Evolutionary conservation across 139 green algal species (phyloP).

Genomic region (Chlamydomonas applanata): DNA sequence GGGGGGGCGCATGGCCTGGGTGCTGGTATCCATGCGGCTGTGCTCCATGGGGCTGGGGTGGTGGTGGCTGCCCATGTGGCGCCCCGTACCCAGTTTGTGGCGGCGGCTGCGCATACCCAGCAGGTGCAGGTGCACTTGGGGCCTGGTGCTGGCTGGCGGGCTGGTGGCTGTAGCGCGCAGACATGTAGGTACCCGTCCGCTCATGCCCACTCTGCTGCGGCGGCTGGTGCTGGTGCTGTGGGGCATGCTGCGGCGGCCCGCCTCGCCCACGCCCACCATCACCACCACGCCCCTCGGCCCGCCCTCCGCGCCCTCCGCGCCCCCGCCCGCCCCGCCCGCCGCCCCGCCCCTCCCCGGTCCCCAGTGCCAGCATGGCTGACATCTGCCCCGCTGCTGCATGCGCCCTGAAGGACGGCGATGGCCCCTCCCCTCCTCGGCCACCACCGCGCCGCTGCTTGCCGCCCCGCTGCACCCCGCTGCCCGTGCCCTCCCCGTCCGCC

Average conservation of each 20-base stretch:
- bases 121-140: neutral
- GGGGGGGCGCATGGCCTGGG: too few relatives aligned
- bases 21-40: too few relatives aligned
- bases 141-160: neutral
- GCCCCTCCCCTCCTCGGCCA: neutral
- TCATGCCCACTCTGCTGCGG: neutral
- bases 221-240: slow-evolving; percentile 3
- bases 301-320: neutral
- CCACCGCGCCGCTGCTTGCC: neutral
- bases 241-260: neutral
- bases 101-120: neutral
- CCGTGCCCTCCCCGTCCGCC: slow-evolving; percentile 1
- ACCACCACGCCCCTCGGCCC: too few relatives aligned
- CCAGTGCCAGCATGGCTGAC: slow-evolving; percentile 20
- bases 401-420: slow-evolving; percentile 20
- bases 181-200: too few relatives aligned
- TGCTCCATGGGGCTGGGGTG: neutral
- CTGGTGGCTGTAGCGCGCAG: neutral
- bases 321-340: slow-evolving; percentile 6
- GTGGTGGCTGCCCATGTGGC: neutral
- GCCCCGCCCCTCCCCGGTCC: neutral
- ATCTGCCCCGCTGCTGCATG: slow-evolving; percentile 33
- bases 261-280: neutral
- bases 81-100: neutral
- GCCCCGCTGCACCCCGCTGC: neutral